These are phyloP conservation scores for Punica granatum DNA, from an alignment of 345 rosid species.

Conservation along the genomic window DNA sequence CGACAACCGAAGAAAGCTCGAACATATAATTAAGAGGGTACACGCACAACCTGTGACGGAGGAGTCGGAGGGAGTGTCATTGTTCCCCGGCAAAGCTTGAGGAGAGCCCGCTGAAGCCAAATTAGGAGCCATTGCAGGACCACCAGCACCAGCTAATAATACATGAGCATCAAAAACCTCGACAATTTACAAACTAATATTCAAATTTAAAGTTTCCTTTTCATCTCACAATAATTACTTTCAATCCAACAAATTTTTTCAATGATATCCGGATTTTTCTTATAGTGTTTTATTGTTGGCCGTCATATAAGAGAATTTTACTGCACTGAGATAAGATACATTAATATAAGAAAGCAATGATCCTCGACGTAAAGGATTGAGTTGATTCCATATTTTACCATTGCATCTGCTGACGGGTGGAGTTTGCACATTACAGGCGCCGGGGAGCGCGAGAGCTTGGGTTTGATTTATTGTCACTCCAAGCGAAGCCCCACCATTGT, in stretches of 20 bases:
- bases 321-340: no score
- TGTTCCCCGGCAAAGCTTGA: neutral
- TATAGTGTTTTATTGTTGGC: no score
- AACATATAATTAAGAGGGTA: no score
- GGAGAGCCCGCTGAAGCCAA: neutral
- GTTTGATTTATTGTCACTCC: constrained; percentile 43
- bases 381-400: constrained; percentile 11
- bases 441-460: constrained; percentile 41
- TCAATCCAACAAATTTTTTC: neutral
- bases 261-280: neutral
- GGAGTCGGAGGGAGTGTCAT: neutral
- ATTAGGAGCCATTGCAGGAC: neutral
- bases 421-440: constrained; percentile 41
- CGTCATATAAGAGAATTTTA: no score
- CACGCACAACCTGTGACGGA: neutral
- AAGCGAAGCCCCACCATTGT: constrained; percentile 30
- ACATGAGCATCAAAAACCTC: neutral
- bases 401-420: constrained; percentile 48
- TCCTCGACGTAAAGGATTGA: no score
- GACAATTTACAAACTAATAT: neutral
- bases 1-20: no score
- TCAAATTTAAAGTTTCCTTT: no score
- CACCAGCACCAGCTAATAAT: neutral
- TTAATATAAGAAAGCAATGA: no score
- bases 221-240: neutral